Conservation (phyloP, 2,329 filamentous ascomycete genomes). For the Colletotrichum orchidophilum region DNA sequence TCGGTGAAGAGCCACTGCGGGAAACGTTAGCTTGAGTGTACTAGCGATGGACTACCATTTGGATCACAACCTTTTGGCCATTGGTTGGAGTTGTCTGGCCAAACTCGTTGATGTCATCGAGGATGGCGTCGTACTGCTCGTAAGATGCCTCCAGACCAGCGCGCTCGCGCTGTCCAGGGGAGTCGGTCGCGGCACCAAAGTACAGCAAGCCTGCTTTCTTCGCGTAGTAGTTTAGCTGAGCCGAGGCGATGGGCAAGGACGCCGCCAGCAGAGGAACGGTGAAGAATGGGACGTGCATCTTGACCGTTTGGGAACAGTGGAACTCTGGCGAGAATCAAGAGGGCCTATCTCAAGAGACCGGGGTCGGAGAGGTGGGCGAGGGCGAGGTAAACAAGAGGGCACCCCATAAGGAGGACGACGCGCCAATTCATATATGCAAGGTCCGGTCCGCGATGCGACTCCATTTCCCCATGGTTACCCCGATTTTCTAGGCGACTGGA, state of each 20-base stretch:
- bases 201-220: conserved; percentile 64
- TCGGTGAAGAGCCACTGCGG: conserved; percentile 66
- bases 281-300: conserved; percentile 37
- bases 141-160: conserved; percentile 60
- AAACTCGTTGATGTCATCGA: conserved; percentile 65
- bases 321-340: background rate
- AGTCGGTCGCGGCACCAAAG: conserved; percentile 71
- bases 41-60: background rate
- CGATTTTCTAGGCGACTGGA: conserved; percentile 13
- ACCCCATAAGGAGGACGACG: conserved; percentile 1
- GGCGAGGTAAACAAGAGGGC: background rate
- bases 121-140: conserved; percentile 61
- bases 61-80: conserved; percentile 54
- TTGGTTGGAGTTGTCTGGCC: conserved; percentile 71
- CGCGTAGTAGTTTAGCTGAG: conserved; percentile 58
- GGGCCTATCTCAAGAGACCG: conserved; percentile 15
- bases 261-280: conserved; percentile 40
- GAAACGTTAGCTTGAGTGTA: conserved; percentile 10
- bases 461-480: conserved; percentile 7
- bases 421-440: conserved; percentile 34
- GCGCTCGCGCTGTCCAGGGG: conserved; percentile 48
- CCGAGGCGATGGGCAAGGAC: conserved; percentile 41
- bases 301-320: conserved; percentile 1
- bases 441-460: conserved; percentile 7
- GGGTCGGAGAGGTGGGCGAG: background rate